phyloP scores from a whole-genome alignment of 2,329 filamentous ascomycete genomes.

The Penicillium sp. region DNA sequence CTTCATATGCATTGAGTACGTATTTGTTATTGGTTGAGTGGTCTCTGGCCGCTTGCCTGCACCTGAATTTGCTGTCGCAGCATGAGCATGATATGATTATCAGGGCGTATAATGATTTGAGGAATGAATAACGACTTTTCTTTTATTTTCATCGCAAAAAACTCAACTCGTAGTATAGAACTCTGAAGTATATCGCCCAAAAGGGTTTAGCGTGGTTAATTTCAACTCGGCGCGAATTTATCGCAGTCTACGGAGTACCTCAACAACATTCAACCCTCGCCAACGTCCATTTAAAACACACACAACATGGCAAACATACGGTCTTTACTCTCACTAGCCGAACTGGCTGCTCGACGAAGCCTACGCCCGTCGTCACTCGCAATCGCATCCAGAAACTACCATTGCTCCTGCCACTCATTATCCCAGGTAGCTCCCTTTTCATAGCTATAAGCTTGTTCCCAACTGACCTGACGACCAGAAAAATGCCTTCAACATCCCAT shows the following conservation, averaged over 20 bases:
- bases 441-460: background rate
- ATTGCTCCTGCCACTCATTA: background rate
- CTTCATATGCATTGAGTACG: slow-evolving; percentile 8
- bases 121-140: slow-evolving; percentile 11
- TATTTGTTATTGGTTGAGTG: background rate
- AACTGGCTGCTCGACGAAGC: background rate
- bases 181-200: background rate
- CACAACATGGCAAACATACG: slow-evolving; percentile 1
- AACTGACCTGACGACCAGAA: background rate
- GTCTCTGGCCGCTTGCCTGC: too few species aligned
- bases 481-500: background rate
- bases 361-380: background rate
- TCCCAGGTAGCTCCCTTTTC: background rate
- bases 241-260: background rate
- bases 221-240: background rate
- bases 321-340: background rate
- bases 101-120: slow-evolving; percentile 15
- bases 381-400: slow-evolving; percentile 5
- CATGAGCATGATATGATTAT: slow-evolving; percentile 14
- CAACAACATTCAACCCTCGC: background rate
- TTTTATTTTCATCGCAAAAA: background rate
- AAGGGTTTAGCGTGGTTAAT: background rate
- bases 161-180: background rate
- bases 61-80: slow-evolving; percentile 6
- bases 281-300: background rate